phyloP scores from a whole-genome alignment of 176 grass and related monocot genomes.

The Ensete glaucum region DNA sequence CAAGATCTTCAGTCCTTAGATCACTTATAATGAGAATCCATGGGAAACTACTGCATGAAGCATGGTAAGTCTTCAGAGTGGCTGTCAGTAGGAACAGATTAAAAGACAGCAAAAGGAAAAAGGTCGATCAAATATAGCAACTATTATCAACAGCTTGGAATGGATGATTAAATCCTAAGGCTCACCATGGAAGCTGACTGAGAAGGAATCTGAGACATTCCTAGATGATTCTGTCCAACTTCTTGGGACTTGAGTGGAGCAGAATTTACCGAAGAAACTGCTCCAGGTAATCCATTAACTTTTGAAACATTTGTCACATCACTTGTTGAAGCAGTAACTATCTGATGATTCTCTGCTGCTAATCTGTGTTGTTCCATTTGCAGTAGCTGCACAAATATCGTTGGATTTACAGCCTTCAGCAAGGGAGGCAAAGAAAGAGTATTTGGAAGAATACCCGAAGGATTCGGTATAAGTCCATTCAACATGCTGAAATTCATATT shows the following conservation, averaged over 20 bases:
- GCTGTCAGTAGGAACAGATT: neutral
- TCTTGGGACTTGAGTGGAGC: conserved; percentile 27
- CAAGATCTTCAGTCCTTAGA: neutral
- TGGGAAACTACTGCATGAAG: too few species aligned
- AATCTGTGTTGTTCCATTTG: conserved; percentile 67
- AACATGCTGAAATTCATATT: conserved; percentile 19
- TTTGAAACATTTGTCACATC: conserved; percentile 24
- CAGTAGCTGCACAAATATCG: conserved; percentile 64
- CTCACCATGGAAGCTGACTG: conserved; percentile 22
- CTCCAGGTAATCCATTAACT: conserved; percentile 27
- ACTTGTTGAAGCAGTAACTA: conserved; percentile 13
- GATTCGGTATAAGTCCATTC: conserved; percentile 22
- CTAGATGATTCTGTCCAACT: conserved; percentile 33
- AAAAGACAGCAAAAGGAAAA: neutral
- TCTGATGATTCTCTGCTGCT: conserved; percentile 43
- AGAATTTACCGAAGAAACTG: conserved; percentile 33
- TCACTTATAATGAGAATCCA: neutral
- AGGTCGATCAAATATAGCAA: neutral
- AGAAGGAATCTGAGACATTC: conserved; percentile 26
- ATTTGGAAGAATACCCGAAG: conserved; percentile 30
- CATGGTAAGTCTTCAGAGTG: too few species aligned
- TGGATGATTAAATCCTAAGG: neutral
- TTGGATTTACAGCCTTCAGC: conserved; percentile 66
- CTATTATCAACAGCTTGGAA: neutral
- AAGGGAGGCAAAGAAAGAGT: conserved; percentile 44